These are phyloP conservation scores for Zalaria obscura DNA, from an alignment of 2,329 filamentous ascomycete genomes.

Conservation along the genomic window DNA sequence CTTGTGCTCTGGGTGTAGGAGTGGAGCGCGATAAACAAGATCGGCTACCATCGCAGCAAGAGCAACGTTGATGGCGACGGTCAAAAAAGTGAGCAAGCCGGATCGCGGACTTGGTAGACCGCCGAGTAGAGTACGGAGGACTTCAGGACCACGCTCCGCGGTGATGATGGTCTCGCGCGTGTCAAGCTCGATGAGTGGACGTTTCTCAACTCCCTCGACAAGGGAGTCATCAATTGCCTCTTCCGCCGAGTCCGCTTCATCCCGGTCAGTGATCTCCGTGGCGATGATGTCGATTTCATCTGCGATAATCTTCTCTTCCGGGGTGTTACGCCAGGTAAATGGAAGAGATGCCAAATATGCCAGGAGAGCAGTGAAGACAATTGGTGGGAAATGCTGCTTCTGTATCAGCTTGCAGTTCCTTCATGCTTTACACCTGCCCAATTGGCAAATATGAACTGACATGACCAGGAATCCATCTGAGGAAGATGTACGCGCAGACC, in stretches of 20 bases:
- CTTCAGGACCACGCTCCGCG: constrained; percentile 40
- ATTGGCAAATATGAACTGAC: constrained; percentile 10
- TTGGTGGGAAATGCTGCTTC: constrained; percentile 15
- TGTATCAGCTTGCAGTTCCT: constrained; percentile 9
- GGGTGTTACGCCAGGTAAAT: constrained; percentile 15
- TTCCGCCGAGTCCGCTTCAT: constrained; percentile 14
- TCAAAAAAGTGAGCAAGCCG: constrained; percentile 43
- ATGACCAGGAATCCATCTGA: constrained; percentile 21
- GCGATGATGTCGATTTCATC: constrained; percentile 23
- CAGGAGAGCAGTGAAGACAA: constrained; percentile 23
- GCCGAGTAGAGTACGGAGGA: constrained; percentile 53
- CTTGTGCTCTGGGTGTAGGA: constrained; percentile 56
- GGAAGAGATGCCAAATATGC: constrained; percentile 30
- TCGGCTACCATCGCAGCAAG: constrained; percentile 61
- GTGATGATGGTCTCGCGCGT: constrained; percentile 50
- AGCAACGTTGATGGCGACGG: constrained; percentile 49
- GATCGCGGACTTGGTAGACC: constrained; percentile 66
- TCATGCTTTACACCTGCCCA: background rate
- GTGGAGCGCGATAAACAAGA: constrained; percentile 58
- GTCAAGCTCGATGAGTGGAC: constrained; percentile 32
- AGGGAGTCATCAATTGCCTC: constrained; percentile 26
- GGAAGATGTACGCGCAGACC: constrained; percentile 17
- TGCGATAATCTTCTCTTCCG: constrained; percentile 17
- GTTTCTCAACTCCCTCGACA: constrained; percentile 10
- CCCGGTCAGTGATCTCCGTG: constrained; percentile 22